Evolutionary conservation across 2,329 filamentous ascomycete genomes (phyloP), one percentile per base, ranked within the genome.

Genomic region (Lomentospora prolificans): DNA sequence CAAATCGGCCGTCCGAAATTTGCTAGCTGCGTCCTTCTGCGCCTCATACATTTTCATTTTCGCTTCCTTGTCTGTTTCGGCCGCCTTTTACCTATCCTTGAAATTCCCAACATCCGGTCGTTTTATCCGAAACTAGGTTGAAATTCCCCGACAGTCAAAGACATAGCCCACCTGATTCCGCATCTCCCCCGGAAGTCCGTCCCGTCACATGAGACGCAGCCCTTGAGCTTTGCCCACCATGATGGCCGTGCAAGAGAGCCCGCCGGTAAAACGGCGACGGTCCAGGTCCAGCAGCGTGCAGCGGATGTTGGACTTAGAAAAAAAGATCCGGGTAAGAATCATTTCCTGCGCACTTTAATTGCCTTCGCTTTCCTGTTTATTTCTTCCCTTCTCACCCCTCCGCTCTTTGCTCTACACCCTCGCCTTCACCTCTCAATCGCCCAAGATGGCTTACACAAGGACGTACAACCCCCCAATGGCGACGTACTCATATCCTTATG

Each of bases 261-360:
- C 53, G 12, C 24, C 41, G 25, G 53, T 31, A 27, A 30, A 55
- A 44, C 27, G 36, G 53, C 53, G 25, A 27, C 39, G 53, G 25
- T 17, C 39, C 14, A 48, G 54, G 54, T 50, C 54, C 14, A 56
- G 25, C 25, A 56, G 54, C 17, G 46, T 56, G 22, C 54, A 56
- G 36, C 19, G 48, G 28, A 56, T 56, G 54, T 31, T 56, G n/a
- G 54, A 56, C 25, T 48, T 56, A 25, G 54, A 56, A 33, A 25
- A 22, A 24, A 56, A 56, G 48, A 30, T 51, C 19, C 50, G 50
- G 54, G 54, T 56, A 33, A 39, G 44, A 50, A 25, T 33, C n/a
- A 7, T 14, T 39, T n/a, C 31, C 24, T n/a, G 10, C 28, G 25
- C 27, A 19, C 36, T 24, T 46, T 22, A 46, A 27, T 44, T n/a